phyloP scores from a whole-genome alignment of 75 land plant genomes.

The Isoetes taiwanensis region DNA sequence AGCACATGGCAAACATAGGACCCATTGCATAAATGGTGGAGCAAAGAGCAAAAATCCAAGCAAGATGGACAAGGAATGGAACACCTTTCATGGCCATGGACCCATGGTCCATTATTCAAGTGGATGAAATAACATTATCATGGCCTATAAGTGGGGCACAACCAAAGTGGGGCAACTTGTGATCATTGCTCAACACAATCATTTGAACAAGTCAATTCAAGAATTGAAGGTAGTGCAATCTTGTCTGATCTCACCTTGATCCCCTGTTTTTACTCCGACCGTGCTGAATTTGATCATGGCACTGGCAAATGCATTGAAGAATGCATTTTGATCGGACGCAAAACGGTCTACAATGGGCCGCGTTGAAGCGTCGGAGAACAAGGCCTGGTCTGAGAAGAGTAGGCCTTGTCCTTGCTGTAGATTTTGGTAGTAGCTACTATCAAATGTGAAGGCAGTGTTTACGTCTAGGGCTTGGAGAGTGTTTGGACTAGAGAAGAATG shows the following conservation, averaged over 20 bases:
- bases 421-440: constrained; percentile 45
- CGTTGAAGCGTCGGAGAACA: constrained; percentile 6
- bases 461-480: constrained; percentile 34
- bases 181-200: no score
- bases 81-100: no score
- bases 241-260: constrained; percentile 36
- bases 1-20: no score
- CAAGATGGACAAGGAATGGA: no score
- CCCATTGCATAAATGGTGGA: no score
- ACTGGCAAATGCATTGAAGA: constrained; percentile 32
- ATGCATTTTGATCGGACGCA: constrained; percentile 24
- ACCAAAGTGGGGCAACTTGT: no score
- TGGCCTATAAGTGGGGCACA: no score
- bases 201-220: no score
- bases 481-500: constrained; percentile 14
- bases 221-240: constrained; percentile 39
- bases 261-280: constrained; percentile 31
- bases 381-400: not conserved
- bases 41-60: no score
- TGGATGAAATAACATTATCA: no score
- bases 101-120: no score
- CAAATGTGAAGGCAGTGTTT: constrained; percentile 49
- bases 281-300: constrained; percentile 45
- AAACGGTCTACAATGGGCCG: constrained; percentile 20
- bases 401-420: constrained; percentile 32